These are phyloP conservation scores for Aspergillus persii DNA, from an alignment of 2,329 filamentous ascomycete species.

Conservation along the genomic window DNA sequence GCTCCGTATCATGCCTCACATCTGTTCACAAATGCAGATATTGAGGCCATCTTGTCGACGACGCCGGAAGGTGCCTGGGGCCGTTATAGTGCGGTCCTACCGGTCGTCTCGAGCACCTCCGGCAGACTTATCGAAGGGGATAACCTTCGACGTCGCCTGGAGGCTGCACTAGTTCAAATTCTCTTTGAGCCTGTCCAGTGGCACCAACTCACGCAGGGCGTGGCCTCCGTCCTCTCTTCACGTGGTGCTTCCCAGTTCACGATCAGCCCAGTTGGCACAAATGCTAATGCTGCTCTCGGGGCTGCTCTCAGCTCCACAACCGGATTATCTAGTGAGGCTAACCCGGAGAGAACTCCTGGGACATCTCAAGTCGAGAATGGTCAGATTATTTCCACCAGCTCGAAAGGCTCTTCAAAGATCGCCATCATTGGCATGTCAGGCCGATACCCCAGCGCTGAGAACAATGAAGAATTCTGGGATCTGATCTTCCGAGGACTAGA, in stretches of 20 bases:
- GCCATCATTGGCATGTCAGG: conserved; percentile 10
- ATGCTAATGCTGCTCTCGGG: not conserved
- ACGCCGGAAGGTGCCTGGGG: not conserved
- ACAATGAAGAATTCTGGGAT: conserved; percentile 2
- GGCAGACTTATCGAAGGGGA: not conserved
- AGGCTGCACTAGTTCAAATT: not conserved
- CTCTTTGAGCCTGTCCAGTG: not conserved
- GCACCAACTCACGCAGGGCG: not conserved
- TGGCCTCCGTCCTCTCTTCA: not conserved
- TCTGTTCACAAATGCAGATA: not conserved
- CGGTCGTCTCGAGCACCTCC: not conserved
- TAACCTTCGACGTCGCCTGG: not conserved
- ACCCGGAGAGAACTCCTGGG: not conserved
- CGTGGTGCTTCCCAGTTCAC: not conserved
- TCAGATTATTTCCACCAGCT: not conserved
- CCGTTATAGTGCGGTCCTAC: not conserved
- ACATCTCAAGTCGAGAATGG: not conserved
- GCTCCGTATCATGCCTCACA: conserved; percentile 3
- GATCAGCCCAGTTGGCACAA: not conserved
- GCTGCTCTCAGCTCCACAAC: not conserved
- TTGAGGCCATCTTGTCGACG: not conserved
- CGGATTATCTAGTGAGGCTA: not conserved
- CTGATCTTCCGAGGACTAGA: conserved; percentile 3
- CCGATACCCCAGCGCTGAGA: conserved; percentile 4
- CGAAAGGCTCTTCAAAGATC: not conserved